Conservation (phyloP, 768 basidiomycete species). For the Rhodotorula paludigena region DNA sequence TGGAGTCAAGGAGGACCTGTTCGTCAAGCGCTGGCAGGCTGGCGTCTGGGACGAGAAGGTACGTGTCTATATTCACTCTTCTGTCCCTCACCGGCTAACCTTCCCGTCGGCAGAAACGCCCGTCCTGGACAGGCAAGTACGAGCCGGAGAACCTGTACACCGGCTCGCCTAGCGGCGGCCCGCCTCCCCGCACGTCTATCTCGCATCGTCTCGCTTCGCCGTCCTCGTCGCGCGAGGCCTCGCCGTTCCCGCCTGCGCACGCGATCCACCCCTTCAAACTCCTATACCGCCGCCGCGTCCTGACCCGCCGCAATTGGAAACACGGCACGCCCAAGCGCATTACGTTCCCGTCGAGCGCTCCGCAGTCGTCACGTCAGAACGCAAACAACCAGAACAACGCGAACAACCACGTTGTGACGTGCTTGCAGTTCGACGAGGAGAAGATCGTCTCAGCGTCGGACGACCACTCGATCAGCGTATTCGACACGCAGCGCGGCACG, state of each 20-base stretch:
- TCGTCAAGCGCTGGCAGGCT: slow-evolving; percentile 38
- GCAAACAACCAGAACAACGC: slow-evolving; percentile 43
- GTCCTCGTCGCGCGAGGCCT: slow-evolving; percentile 34
- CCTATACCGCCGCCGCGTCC: slow-evolving; percentile 83
- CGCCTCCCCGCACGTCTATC: slow-evolving; percentile 5
- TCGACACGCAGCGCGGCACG: slow-evolving; percentile 76
- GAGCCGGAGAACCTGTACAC: slow-evolving; percentile 50
- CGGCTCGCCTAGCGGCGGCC: slow-evolving; percentile 30
- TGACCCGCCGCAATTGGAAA: slow-evolving; percentile 72
- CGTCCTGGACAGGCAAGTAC: slow-evolving; percentile 46
- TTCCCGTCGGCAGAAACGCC: not conserved
- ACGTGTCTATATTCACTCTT: not conserved
- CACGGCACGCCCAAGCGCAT: slow-evolving; percentile 63
- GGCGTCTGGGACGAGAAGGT: slow-evolving; percentile 40
- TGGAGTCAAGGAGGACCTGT: slow-evolving; percentile 37
- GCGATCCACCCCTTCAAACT: slow-evolving; percentile 79
- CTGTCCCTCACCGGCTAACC: not conserved
- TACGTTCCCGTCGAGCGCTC: slow-evolving; percentile 78
- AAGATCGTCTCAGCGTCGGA: slow-evolving; percentile 96
- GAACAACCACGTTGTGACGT: slow-evolving; percentile 76
- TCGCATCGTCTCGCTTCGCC: slow-evolving; percentile 42
- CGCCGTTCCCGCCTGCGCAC: slow-evolving; percentile 16
- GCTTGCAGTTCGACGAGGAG: slow-evolving; percentile 85
- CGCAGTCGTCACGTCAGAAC: too few species aligned
- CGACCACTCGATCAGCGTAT: slow-evolving; percentile 93